phyloP scores from a whole-genome alignment of 2,329 filamentous ascomycete species.

The Colletotrichum trifolii region DNA sequence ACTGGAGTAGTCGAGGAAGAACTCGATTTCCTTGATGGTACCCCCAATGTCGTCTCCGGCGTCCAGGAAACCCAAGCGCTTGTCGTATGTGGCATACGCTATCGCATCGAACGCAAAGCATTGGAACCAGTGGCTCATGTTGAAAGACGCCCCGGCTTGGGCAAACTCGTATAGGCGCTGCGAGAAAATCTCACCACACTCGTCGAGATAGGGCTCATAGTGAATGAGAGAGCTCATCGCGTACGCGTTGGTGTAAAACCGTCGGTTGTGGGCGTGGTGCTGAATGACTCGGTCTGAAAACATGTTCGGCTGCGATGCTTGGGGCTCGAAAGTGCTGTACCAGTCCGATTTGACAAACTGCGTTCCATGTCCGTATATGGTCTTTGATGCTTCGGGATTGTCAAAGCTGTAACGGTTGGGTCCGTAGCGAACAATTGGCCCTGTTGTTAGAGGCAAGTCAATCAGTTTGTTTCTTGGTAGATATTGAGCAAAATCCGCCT shows the following conservation, averaged over 20 bases:
- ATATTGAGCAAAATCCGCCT: too few species aligned
- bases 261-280: conserved; percentile 50
- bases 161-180: conserved; percentile 52
- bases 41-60: conserved; percentile 56
- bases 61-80: conserved; percentile 57
- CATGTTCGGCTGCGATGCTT: conserved; percentile 40
- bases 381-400: conserved; percentile 51
- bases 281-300: conserved; percentile 49
- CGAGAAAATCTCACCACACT: conserved; percentile 55
- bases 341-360: conserved; percentile 50
- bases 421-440: conserved; percentile 57
- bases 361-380: conserved; percentile 46
- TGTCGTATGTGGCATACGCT: conserved; percentile 57
- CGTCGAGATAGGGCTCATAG: conserved; percentile 61
- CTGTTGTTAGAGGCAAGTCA: conserved; percentile 31
- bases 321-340: conserved; percentile 41
- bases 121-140: conserved; percentile 57
- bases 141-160: conserved; percentile 41
- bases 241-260: conserved; percentile 56
- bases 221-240: conserved; percentile 59
- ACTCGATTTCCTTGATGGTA: conserved; percentile 52
- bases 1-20: conserved; percentile 48
- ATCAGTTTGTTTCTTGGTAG: not conserved
- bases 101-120: conserved; percentile 64
- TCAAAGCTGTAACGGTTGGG: conserved; percentile 60